Percentiles rank a stretch among this genome's conserved stretches.
phyloP scores from a whole-genome alignment of 495 filamentous ascomycete species.

The Amorphotheca resinae region DNA sequence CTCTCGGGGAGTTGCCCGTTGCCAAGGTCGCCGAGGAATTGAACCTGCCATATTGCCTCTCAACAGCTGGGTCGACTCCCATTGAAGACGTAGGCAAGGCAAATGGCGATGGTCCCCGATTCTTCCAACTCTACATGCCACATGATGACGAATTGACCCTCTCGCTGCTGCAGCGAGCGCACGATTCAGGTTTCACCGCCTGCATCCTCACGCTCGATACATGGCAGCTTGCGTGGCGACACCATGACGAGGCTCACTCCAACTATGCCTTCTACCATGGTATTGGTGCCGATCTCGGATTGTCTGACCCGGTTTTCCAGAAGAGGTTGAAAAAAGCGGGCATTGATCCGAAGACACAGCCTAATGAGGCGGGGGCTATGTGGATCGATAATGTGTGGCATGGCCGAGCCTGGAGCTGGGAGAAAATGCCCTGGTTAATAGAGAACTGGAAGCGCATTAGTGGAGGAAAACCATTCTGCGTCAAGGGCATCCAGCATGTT shows the following conservation, averaged over 20 bases:
- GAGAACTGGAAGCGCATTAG: constrained; percentile 38
- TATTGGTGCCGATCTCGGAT: constrained; percentile 38
- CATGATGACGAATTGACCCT: constrained; percentile 48
- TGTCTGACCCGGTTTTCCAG: constrained; percentile 4
- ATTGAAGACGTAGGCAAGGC: constrained; percentile 48
- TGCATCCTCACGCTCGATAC: constrained; percentile 54
- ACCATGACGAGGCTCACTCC: constrained; percentile 41
- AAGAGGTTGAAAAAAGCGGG: constrained; percentile 51
- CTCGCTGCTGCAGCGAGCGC: constrained; percentile 41
- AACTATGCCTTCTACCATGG: constrained; percentile 51
- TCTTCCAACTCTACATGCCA: constrained; percentile 55
- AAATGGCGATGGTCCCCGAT: constrained; percentile 39
- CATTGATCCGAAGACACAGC: constrained; percentile 45
- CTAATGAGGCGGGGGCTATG: constrained; percentile 37
- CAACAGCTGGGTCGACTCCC: constrained; percentile 42
- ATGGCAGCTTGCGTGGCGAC: constrained; percentile 53
- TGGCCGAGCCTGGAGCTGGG: constrained; percentile 44
- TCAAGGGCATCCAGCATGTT: constrained; percentile 90
- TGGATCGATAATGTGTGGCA: constrained; percentile 44
- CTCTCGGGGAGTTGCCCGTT: constrained; percentile 42
- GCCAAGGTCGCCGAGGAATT: constrained; percentile 45
- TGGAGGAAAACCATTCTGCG: constrained; percentile 29
- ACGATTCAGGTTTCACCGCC: constrained; percentile 42
- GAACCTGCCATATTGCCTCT: constrained; percentile 43
- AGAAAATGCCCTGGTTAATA: constrained; percentile 38